These are phyloP conservation scores for Calocera cornea DNA, from an alignment of 768 basidiomycete genomes.

Conservation along the genomic window DNA sequence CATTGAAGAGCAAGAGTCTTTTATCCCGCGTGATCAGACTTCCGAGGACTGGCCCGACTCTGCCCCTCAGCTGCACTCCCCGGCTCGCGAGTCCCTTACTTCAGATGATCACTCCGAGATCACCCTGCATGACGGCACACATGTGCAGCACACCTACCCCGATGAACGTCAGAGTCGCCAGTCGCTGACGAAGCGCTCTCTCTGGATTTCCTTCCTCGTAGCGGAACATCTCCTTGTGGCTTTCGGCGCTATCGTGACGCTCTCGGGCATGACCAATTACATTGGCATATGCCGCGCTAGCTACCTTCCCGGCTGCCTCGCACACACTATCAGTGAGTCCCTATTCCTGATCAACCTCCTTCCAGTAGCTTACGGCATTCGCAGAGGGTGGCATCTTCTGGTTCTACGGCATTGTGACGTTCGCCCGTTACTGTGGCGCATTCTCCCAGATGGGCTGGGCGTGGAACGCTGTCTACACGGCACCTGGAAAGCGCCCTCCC, in stretches of 20 bases:
- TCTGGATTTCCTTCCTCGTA: conserved; percentile 24
- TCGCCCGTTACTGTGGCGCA: conserved; percentile 88
- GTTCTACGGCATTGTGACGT: conserved; percentile 75
- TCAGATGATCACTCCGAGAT: conserved; percentile 8
- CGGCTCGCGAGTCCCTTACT: not conserved
- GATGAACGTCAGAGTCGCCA: not conserved
- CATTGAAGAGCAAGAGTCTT: not conserved
- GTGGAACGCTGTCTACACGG: conserved; percentile 51
- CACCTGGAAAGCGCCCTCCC: conserved; percentile 23
- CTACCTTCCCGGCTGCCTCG: conserved; percentile 71
- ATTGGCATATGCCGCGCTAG: conserved; percentile 73
- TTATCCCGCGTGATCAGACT: not conserved
- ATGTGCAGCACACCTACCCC: not conserved
- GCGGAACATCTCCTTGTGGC: conserved; percentile 52
- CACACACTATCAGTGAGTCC: conserved; percentile 76
- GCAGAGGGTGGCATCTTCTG: conserved; percentile 85
- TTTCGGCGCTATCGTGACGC: conserved; percentile 49
- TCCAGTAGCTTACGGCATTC: not conserved
- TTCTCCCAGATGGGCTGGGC: conserved; percentile 85
- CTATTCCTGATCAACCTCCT: not conserved
- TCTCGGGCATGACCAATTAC: conserved; percentile 67
- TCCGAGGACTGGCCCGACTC: not conserved
- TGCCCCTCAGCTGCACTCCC: not conserved
- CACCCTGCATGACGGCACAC: not conserved
- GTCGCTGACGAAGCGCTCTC: not conserved